Evolutionary conservation across 768 basidiomycete species (phyloP).

Genomic region (Leccinum olivaceopallidum): DNA sequence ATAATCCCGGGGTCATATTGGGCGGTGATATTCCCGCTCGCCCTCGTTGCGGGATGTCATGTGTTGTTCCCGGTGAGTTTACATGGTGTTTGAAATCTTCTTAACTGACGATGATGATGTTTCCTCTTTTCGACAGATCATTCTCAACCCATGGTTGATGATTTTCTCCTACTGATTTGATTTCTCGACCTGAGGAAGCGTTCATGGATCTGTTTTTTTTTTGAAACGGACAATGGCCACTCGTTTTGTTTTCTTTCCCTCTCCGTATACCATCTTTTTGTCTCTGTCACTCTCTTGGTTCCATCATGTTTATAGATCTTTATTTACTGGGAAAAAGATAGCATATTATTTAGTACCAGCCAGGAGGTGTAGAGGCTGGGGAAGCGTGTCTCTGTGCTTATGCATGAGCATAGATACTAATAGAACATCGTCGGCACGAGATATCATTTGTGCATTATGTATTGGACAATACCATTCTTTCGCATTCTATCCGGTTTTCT

Average conservation of each 20-base stretch:
- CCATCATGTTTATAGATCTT: background rate
- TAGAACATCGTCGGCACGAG: background rate
- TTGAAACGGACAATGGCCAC: background rate
- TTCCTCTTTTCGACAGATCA: constrained; percentile 45
- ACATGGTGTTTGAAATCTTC: background rate
- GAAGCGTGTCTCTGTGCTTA: background rate
- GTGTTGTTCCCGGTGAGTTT: constrained; percentile 71
- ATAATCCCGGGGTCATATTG: constrained; percentile 60
- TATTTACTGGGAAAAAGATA: background rate
- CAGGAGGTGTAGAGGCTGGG: background rate
- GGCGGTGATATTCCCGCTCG: constrained; percentile 77
- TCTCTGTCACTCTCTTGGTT: background rate
- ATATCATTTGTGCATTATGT: background rate
- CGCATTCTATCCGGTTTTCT: background rate
- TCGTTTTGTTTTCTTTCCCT: background rate
- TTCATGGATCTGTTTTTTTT: background rate
- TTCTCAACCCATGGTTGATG: constrained; percentile 88
- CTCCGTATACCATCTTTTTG: background rate
- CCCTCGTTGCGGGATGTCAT: constrained; percentile 65
- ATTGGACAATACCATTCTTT: background rate
- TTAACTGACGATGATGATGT: background rate
- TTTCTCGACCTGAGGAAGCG: background rate
- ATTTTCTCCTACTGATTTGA: constrained; percentile 60
- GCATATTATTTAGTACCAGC: background rate
- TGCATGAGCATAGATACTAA: background rate